Conservation (phyloP, 345 rosid genomes). For the Arabidopsis suecica region DNA sequence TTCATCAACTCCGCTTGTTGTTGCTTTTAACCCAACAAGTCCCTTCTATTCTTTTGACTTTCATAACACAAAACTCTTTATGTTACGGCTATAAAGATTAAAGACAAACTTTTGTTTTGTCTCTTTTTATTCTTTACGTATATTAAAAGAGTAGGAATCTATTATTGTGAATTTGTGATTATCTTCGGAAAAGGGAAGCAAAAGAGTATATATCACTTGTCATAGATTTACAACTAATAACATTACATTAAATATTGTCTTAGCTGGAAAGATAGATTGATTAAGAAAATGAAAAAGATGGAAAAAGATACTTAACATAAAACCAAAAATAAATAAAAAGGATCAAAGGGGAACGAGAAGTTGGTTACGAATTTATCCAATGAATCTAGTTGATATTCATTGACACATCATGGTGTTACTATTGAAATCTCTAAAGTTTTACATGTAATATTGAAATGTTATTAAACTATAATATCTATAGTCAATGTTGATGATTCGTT, state of each 20-base stretch:
- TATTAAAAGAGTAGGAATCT: not conserved
- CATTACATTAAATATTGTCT: constrained; percentile 5
- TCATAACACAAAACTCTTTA: constrained; percentile 14
- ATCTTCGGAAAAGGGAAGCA: not conserved
- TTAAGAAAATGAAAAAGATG: not conserved
- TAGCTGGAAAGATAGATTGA: constrained; percentile 23
- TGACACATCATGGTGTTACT: constrained; percentile 9
- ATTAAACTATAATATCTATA: not conserved
- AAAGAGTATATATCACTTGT: not conserved
- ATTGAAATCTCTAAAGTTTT: not conserved
- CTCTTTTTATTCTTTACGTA: constrained; percentile 5
- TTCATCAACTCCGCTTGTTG: not conserved
- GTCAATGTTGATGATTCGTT: not conserved
- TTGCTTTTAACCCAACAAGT: constrained; percentile 36
- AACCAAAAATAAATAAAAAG: not conserved
- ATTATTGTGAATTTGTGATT: not conserved
- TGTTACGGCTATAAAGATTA: constrained; percentile 37
- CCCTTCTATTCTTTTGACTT: constrained; percentile 36
- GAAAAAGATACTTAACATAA: not conserved
- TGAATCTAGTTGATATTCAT: constrained; percentile 19
- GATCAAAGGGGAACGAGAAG: constrained; percentile 29
- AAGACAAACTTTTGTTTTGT: constrained; percentile 26
- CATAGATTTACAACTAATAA: not conserved
- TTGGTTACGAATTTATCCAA: constrained; percentile 11
- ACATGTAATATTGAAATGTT: not conserved